A percentile compares a stretch with the other conserved stretches of the same genome.
phyloP scores from a whole-genome alignment of 345 rosid genomes.

The Xanthoceras sorbifolium region DNA sequence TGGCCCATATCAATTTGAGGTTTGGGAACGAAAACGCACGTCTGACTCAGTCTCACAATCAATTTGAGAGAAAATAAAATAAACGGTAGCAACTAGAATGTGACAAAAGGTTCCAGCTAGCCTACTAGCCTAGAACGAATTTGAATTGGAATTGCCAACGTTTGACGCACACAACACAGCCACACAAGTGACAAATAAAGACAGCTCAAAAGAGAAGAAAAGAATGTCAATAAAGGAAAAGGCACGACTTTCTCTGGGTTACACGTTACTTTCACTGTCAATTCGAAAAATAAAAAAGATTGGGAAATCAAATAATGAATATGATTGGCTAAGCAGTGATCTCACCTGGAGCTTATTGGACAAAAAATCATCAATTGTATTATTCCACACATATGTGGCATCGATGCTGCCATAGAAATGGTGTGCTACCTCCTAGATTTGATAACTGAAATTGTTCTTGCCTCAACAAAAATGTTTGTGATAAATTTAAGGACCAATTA shows the following conservation, averaged over 20 bases:
- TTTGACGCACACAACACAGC: not conserved
- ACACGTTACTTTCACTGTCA: conserved; percentile 7
- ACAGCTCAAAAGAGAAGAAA: conserved; percentile 20
- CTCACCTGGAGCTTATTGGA: conserved; percentile 6
- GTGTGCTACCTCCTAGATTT: no score
- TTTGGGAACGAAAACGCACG: no score
- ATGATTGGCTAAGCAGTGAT: conserved; percentile 27
- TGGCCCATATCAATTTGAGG: no score
- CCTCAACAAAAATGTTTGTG: no score
- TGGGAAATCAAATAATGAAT: not conserved
- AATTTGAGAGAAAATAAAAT: no score
- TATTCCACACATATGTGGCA: not conserved
- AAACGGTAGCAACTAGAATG: not conserved
- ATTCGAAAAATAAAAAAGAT: not conserved
- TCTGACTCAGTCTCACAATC: no score
- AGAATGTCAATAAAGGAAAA: conserved; percentile 2
- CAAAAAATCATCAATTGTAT: not conserved
- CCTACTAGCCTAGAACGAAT: no score
- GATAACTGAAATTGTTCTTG: no score
- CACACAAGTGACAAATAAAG: conserved; percentile 27
- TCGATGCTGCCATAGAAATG: conserved; percentile 1
- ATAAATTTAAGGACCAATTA: no score
- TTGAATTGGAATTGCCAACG: not conserved
- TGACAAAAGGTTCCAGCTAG: not conserved
- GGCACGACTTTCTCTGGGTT: conserved; percentile 5